These are phyloP conservation scores for Amylocystis lapponica DNA, from an alignment of 768 basidiomycete species.

Conservation along the genomic window DNA sequence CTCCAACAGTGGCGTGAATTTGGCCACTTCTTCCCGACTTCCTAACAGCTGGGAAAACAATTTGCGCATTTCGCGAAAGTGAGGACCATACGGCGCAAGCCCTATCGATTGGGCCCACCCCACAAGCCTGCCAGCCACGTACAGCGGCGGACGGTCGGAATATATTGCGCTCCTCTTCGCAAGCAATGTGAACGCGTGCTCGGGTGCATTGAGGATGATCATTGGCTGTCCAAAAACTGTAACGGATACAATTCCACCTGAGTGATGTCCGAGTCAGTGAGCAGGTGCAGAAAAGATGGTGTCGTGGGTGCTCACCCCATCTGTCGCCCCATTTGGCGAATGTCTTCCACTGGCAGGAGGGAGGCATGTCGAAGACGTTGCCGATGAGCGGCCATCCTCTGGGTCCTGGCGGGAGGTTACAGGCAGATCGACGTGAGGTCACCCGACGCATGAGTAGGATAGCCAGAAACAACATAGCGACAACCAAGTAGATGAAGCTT, in stretches of 20 bases:
- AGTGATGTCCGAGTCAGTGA: neutral
- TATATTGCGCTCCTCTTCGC: constrained; percentile 20
- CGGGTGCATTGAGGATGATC: constrained; percentile 22
- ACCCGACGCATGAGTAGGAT: no score
- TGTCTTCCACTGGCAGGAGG: constrained; percentile 16
- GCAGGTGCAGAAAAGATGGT: neutral
- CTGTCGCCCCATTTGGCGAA: constrained; percentile 17
- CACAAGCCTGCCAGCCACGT: constrained; percentile 15
- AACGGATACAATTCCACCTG: constrained; percentile 23
- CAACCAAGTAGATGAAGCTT: no score
- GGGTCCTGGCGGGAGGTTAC: constrained; percentile 25
- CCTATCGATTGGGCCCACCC: constrained; percentile 29
- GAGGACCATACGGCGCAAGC: constrained; percentile 34
- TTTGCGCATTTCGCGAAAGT: constrained; percentile 37
- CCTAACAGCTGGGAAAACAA: constrained; percentile 39
- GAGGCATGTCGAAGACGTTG: constrained; percentile 21
- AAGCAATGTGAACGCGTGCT: constrained; percentile 21
- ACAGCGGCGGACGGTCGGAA: constrained; percentile 19
- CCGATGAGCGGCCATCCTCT: constrained; percentile 20
- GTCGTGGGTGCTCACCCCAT: constrained; percentile 13
- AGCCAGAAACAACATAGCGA: no score
- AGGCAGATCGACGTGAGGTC: no score
- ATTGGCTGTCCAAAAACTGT: constrained; percentile 21
- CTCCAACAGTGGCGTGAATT: constrained; percentile 32
- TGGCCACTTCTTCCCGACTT: constrained; percentile 29